Evolutionary conservation across 768 basidiomycete species (phyloP), one percentile per base, ranked within the genome.

Genomic region (Mycena sanguinolenta): DNA sequence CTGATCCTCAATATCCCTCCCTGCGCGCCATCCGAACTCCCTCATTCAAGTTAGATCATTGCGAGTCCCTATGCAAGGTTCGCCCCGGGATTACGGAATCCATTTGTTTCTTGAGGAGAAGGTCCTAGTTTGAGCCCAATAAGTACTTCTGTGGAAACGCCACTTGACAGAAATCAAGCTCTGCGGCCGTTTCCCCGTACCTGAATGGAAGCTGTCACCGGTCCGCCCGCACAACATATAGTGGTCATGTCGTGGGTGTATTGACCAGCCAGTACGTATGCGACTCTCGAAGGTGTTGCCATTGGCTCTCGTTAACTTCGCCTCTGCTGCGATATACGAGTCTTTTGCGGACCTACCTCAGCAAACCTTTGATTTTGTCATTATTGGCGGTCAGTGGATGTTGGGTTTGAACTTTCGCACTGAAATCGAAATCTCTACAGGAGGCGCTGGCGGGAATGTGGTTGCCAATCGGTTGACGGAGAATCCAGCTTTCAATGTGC

Each of bases 401-500:
- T 30, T 14, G 1, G 8, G 17, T 39, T 52, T 58, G n/a, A 39
- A 39, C 46, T 25, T 52, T 8, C n/a, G n/a, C n/a, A 21, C 58
- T 58, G 14, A 66, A 52, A 25, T 19, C n/a, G n/a, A n/a, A n/a
- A n/a, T 52, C 5, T 38, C 58, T 58, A 6, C 42, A 66, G 65
- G 65, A 2, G 65, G 58, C 5, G 65, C 65, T 2, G 65, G 65
- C 19, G 65, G 65, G 2, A 59, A 58, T 59, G 65, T 30, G 13
- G 65, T 66, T 17, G 65, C 58, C 8, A 66, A 66, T 58, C 65
- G 65, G 23, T 58, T 66, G 27, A 58, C 65, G 5, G 65, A 66
- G 49, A 59, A 58, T 17, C 46, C 58, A 3, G 21, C n/a, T 2
- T 66, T 66, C 46, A 52, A 46, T 14, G 65, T 66, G 27, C 57